Conservation (phyloP, 2,329 filamentous ascomycete genomes). For the Fusarium sp. region DNA sequence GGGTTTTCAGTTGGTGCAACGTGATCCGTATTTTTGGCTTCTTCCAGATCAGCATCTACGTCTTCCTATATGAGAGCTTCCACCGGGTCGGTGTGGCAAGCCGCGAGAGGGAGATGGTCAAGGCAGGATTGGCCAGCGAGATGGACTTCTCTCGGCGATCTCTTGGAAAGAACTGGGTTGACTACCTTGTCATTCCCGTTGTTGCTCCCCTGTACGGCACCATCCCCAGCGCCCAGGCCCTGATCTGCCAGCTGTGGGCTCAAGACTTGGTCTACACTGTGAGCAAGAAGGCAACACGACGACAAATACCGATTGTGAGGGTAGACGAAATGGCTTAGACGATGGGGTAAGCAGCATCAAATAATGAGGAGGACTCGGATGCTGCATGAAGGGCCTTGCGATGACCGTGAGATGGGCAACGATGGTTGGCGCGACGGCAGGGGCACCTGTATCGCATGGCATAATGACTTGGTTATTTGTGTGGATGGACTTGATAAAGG, state of each 20-base stretch:
- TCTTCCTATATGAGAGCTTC: constrained; percentile 76
- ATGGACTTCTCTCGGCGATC: constrained; percentile 74
- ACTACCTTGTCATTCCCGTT: constrained; percentile 74
- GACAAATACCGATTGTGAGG: constrained; percentile 59
- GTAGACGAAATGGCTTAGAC: constrained; percentile 59
- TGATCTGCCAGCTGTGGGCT: constrained; percentile 78
- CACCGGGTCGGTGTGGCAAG: constrained; percentile 70
- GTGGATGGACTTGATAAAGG: not conserved
- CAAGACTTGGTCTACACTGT: constrained; percentile 77
- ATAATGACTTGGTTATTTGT: constrained; percentile 7
- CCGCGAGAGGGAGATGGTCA: constrained; percentile 74
- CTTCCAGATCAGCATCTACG: constrained; percentile 70
- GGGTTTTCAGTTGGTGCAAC: constrained; percentile 71
- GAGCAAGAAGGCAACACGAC: constrained; percentile 74
- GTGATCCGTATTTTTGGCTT: constrained; percentile 71
- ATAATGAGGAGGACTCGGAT: not conserved
- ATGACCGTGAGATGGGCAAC: not conserved
- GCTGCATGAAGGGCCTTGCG: not conserved
- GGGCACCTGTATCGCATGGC: not conserved
- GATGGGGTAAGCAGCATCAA: not conserved
- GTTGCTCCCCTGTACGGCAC: constrained; percentile 77
- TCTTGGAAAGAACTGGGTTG: constrained; percentile 67
- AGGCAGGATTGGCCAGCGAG: constrained; percentile 71
- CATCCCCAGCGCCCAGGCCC: constrained; percentile 75
- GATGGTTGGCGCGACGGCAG: not conserved